Evolutionary conservation across 768 basidiomycete genomes (phyloP).

Genomic region (Rhizopogon vinicolor): DNA sequence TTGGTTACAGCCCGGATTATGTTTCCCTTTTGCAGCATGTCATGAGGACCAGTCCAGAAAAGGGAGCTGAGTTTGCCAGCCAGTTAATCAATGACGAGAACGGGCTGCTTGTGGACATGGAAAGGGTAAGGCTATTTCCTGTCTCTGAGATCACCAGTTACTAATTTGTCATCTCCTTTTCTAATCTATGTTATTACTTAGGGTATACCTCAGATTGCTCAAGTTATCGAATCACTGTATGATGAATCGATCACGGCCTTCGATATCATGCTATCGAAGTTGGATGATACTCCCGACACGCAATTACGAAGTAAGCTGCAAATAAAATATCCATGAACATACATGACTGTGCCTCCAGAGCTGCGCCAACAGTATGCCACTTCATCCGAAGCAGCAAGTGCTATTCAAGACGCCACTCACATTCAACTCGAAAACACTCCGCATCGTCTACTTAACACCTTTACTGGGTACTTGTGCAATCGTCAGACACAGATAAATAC

Average conservation of each 20-base stretch:
- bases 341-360: neutral
- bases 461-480: too few species aligned
- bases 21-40: slow-evolving; percentile 73
- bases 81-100: slow-evolving; percentile 91
- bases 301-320: too few species aligned
- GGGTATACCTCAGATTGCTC: slow-evolving; percentile 92
- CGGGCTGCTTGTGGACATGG: slow-evolving; percentile 90
- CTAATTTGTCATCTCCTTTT: neutral
- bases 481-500: too few species aligned
- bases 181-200: slow-evolving; percentile 23
- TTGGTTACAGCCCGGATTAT: slow-evolving; percentile 91
- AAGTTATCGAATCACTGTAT: slow-evolving; percentile 88
- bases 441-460: too few species aligned
- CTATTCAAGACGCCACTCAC: neutral
- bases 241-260: too few species aligned
- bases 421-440: too few species aligned
- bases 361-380: slow-evolving; percentile 28
- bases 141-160: neutral
- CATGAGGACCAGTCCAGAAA: slow-evolving; percentile 95
- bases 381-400: too few species aligned
- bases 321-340: too few species aligned
- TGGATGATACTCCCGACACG: too few species aligned
- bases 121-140: slow-evolving; percentile 34
- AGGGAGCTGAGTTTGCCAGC: slow-evolving; percentile 96
- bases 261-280: too few species aligned